Percentiles rank a stretch among this genome's conserved stretches.
These are phyloP conservation scores for Antonospora locustae DNA, from an alignment of 371 early-diverging fungal genomes.

Conservation along the genomic window DNA sequence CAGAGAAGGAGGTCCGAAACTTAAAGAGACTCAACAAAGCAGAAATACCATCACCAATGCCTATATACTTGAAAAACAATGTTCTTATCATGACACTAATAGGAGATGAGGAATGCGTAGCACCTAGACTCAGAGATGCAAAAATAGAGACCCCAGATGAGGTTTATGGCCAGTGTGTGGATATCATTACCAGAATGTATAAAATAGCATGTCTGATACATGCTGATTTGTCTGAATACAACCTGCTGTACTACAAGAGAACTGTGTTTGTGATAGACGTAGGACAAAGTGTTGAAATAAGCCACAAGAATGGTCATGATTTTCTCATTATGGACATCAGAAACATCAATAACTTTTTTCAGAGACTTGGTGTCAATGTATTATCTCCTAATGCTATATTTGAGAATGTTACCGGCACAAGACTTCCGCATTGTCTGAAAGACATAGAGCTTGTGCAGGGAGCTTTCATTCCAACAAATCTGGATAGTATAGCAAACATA, in stretches of 20 bases:
- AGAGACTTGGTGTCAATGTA: constrained; percentile 50
- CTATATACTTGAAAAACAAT: constrained; percentile 76
- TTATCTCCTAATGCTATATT: constrained; percentile 33
- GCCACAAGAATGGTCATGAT: constrained; percentile 89
- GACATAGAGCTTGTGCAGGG: constrained; percentile 32
- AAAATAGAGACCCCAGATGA: constrained; percentile 59
- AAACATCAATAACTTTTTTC: constrained; percentile 85
- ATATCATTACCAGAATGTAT: constrained; percentile 78
- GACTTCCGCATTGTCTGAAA: constrained; percentile 36
- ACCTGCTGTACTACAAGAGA: constrained; percentile 60
- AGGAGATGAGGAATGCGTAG: constrained; percentile 66
- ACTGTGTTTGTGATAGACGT: constrained; percentile 73
- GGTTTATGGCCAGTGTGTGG: constrained; percentile 69
- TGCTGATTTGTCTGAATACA: constrained; percentile 95
- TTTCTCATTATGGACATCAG: constrained; percentile 83
- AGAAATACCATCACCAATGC: constrained; percentile 82
- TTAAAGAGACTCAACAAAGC: constrained; percentile 71
- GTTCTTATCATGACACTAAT: constrained; percentile 88
- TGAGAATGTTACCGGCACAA: constrained; percentile 37
- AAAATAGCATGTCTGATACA: constrained; percentile 83
- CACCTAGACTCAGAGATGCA: constrained; percentile 83
- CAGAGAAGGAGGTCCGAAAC: constrained; percentile 98
- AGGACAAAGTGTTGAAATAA: constrained; percentile 92
- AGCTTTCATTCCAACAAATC: constrained; percentile 35
- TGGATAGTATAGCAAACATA: constrained; percentile 32